Percentiles rank a stretch among this genome's conserved stretches.
These are phyloP conservation scores for Tephrocybe sp. DNA, from an alignment of 768 basidiomycete genomes.

Conservation along the genomic window DNA sequence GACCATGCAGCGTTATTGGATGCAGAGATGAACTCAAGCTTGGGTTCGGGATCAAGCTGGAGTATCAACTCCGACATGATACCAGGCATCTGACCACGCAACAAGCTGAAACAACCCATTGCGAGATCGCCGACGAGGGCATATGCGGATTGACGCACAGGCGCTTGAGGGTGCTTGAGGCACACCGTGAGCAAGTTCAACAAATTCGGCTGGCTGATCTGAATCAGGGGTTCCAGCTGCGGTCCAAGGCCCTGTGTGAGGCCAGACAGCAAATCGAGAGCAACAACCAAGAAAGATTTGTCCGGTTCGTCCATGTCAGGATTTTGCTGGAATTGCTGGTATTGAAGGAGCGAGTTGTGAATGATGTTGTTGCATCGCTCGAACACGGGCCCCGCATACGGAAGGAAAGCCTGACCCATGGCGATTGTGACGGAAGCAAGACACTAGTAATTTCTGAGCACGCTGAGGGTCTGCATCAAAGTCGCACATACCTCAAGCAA, in stretches of 20 bases:
- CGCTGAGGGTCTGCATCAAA: not conserved
- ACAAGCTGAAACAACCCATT: constrained; percentile 87
- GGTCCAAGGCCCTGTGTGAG: constrained; percentile 90
- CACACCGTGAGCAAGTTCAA: constrained; percentile 82
- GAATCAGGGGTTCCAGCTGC: constrained; percentile 71
- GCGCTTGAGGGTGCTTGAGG: constrained; percentile 92
- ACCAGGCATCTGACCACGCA: constrained; percentile 81
- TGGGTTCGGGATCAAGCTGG: constrained; percentile 92
- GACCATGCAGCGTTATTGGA: constrained; percentile 99
- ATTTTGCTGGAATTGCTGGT: constrained; percentile 85
- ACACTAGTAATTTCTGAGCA: constrained; percentile 52
- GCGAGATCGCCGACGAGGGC: constrained; percentile 98
- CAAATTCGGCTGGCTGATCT: constrained; percentile 68
- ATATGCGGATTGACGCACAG: constrained; percentile 94
- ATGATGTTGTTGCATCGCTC: constrained; percentile 88
- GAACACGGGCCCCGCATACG: constrained; percentile 89
- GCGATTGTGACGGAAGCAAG: constrained; percentile 97
- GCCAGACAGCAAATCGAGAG: constrained; percentile 94
- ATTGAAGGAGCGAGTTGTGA: constrained; percentile 76
- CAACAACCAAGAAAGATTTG: constrained; percentile 95
- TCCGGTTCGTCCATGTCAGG: constrained; percentile 94
- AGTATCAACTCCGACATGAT: constrained; percentile 88
- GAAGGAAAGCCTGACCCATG: constrained; percentile 83
- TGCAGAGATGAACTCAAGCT: constrained; percentile 91
- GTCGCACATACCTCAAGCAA: constrained; percentile 75